These are phyloP conservation scores for Graphilbum fragrans DNA, from an alignment of 2,329 filamentous ascomycete genomes.

Conservation along the genomic window DNA sequence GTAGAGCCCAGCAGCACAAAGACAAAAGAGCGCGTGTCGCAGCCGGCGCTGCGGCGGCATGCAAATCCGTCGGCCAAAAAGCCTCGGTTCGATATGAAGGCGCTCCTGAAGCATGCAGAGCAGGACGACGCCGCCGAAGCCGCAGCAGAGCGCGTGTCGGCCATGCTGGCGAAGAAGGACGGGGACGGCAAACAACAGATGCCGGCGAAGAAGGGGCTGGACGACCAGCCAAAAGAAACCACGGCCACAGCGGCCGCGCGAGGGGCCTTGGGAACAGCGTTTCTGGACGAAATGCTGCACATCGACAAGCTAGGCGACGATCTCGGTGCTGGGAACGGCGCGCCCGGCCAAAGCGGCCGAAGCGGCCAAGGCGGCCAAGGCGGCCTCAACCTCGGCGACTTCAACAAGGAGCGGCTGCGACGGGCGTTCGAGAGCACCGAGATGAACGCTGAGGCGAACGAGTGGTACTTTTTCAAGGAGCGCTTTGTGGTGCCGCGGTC, in stretches of 20 bases:
- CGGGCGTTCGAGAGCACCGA: conserved; percentile 38
- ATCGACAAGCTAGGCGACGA: conserved; percentile 6
- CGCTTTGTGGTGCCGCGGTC: conserved; percentile 14
- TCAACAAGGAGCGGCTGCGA: conserved; percentile 26
- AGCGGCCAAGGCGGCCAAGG: not conserved
- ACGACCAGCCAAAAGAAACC: not conserved
- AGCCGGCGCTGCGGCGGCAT: no score
- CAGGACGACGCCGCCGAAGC: conserved; percentile 48
- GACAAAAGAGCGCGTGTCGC: conserved; percentile 17
- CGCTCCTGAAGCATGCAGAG: conserved; percentile 45
- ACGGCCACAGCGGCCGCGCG: not conserved
- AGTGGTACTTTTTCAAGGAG: conserved; percentile 40
- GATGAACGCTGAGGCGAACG: conserved; percentile 19
- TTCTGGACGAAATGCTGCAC: not conserved
- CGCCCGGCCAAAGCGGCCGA: not conserved
- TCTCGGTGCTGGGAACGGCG: conserved; percentile 9
- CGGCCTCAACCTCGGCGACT: conserved; percentile 11
- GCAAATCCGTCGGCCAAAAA: no score
- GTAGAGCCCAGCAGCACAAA: not conserved
- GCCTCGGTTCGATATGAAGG: conserved; percentile 52
- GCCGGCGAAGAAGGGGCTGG: conserved; percentile 1
- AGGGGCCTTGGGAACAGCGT: not conserved
- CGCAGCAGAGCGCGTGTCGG: conserved; percentile 33
- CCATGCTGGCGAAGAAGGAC: conserved; percentile 1
- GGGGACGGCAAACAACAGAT: not conserved